Evolutionary conservation across 768 basidiomycete species (phyloP).

Genomic region (Lentinula sp.): DNA sequence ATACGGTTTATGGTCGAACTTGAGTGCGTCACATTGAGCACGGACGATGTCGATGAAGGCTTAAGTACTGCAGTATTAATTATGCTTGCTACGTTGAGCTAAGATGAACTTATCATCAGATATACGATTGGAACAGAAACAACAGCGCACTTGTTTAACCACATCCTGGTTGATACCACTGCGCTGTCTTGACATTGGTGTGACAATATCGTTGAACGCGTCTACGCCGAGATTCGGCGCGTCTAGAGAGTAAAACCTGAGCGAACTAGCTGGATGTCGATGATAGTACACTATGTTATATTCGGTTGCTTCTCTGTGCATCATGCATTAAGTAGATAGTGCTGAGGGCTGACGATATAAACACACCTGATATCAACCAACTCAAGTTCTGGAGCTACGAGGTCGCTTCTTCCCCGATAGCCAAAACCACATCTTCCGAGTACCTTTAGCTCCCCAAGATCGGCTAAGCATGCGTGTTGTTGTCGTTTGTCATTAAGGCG

Average conservation of each 20-base stretch:
- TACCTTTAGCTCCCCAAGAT: not conserved
- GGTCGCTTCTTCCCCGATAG: slow-evolving; percentile 5
- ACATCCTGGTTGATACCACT: slow-evolving; percentile 28
- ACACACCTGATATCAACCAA: not conserved
- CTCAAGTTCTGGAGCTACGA: not conserved
- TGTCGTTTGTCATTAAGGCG: not conserved
- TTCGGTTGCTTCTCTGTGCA: not conserved
- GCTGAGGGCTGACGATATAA: not conserved
- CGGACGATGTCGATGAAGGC: slow-evolving; percentile 9
- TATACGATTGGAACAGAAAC: not conserved
- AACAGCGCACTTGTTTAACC: slow-evolving; percentile 33
- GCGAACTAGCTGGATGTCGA: slow-evolving; percentile 44
- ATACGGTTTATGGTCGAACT: not conserved
- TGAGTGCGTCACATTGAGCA: not conserved
- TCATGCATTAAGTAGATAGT: not conserved
- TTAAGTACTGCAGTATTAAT: slow-evolving; percentile 19
- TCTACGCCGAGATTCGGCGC: slow-evolving; percentile 22
- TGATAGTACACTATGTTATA: slow-evolving; percentile 41
- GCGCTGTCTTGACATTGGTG: slow-evolving; percentile 18
- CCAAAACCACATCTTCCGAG: not conserved
- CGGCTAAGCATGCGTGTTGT: not conserved
- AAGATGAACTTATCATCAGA: not conserved
- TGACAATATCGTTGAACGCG: slow-evolving; percentile 31
- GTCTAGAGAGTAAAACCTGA: slow-evolving; percentile 62
- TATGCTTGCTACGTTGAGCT: slow-evolving; percentile 41